Percentiles rank a stretch among this genome's conserved stretches.
Evolutionary conservation across 164 flowering plant genomes (phyloP).

Genomic region (Chimonanthus praecox): DNA sequence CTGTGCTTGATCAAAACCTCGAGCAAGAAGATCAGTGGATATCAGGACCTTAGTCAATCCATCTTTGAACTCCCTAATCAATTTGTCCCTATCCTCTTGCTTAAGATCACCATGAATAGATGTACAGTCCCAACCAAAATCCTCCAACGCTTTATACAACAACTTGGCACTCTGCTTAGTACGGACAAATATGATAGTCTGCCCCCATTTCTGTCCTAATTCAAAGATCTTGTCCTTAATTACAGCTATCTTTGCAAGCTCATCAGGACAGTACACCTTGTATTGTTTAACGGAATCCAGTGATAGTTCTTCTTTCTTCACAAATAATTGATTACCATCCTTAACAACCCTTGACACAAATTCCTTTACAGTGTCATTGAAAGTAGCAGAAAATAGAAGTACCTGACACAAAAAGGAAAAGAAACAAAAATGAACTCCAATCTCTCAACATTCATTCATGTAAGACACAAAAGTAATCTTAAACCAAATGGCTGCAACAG

Average conservation of each 20-base stretch:
- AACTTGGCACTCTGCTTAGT: constrained; percentile 49
- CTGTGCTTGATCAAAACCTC: constrained; percentile 96
- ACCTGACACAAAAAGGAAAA: constrained; percentile 41
- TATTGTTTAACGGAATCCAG: constrained; percentile 85
- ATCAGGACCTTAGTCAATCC: constrained; percentile 88
- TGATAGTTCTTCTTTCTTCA: constrained; percentile 88
- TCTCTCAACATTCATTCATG: constrained; percentile 1
- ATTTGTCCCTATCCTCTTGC: constrained; percentile 70
- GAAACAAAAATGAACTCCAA: neutral
- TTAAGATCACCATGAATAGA: constrained; percentile 70
- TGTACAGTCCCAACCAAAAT: constrained; percentile 68
- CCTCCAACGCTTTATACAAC: constrained; percentile 50
- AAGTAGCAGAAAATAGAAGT: constrained; percentile 92
- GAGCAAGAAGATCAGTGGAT: constrained; percentile 88
- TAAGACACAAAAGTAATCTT: neutral
- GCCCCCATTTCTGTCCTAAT: constrained; percentile 75
- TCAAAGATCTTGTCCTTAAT: constrained; percentile 69
- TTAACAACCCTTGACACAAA: constrained; percentile 62
- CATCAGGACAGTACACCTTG: constrained; percentile 82
- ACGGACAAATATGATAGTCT: constrained; percentile 80
- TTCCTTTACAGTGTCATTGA: constrained; percentile 67
- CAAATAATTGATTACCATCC: constrained; percentile 77
- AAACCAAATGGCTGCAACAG: neutral
- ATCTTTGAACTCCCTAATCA: constrained; percentile 82
- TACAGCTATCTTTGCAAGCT: constrained; percentile 53